Conservation (phyloP, 208 protist species). For the Wallacemonas sp. region DNA sequence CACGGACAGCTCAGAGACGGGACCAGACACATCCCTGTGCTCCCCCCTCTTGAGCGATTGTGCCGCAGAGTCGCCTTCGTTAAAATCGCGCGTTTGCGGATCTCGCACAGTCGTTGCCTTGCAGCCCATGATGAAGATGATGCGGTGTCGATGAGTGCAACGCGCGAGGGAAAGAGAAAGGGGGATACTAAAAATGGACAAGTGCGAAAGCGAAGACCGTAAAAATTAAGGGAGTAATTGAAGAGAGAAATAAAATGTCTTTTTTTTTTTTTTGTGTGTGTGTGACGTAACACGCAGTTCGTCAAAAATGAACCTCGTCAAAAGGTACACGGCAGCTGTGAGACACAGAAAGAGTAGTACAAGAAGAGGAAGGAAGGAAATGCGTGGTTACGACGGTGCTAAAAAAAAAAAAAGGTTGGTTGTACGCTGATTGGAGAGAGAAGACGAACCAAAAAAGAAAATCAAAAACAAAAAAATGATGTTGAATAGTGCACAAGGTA, state of each 20-base stretch:
- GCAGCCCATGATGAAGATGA: conserved; percentile 4
- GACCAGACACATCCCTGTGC: conserved; percentile 11
- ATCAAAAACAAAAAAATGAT: conserved; percentile 20
- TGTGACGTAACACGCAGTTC: no score
- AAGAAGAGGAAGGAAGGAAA: neutral
- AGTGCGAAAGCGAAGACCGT: neutral
- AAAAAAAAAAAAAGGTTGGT: neutral
- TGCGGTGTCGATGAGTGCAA: neutral
- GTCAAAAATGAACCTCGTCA: no score
- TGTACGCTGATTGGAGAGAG: no score
- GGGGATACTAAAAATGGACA: neutral
- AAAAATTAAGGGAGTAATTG: neutral
- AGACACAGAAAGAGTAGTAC: neutral
- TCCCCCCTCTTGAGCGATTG: conserved; percentile 5
- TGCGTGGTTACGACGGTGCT: neutral
- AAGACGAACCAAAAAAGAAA: conserved; percentile 4
- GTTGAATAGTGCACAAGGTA: no score
- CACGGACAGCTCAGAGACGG: conserved; percentile 10
- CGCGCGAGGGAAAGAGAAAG: neutral
- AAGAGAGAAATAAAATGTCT: no score
- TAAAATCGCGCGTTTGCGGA: neutral
- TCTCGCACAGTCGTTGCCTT: conserved; percentile 8
- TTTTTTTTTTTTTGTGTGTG: no score
- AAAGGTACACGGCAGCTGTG: no score
- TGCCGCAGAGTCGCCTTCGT: neutral